These are phyloP conservation scores for Penicillium manginii DNA, from an alignment of 495 filamentous ascomycete species.

Conservation along the genomic window DNA sequence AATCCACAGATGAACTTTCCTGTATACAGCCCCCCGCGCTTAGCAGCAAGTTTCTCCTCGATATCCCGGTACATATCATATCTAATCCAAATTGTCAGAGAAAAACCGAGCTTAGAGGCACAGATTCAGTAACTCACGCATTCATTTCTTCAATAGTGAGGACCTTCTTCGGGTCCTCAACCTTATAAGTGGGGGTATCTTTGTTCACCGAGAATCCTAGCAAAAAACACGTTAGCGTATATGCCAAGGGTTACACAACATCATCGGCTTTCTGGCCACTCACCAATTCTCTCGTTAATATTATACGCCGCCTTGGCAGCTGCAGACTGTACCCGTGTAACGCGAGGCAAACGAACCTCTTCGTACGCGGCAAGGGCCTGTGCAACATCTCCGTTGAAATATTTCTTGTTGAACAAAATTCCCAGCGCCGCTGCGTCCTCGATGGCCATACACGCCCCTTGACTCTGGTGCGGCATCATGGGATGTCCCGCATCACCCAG, in stretches of 20 bases:
- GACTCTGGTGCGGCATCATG: constrained; percentile 58
- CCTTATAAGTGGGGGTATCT: constrained; percentile 45
- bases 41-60: constrained; percentile 40
- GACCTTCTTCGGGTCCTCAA: constrained; percentile 49
- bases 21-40: constrained; percentile 25
- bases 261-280: constrained; percentile 11
- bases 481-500: constrained; percentile 47
- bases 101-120: not conserved
- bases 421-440: constrained; percentile 55
- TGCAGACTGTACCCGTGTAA: constrained; percentile 47
- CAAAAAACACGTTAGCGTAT: constrained; percentile 1
- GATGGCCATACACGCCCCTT: constrained; percentile 55
- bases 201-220: constrained; percentile 52
- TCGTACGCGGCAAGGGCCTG: constrained; percentile 48
- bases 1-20: constrained; percentile 39
- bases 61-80: constrained; percentile 55
- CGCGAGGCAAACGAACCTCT: constrained; percentile 46
- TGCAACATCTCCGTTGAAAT: constrained; percentile 46
- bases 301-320: constrained; percentile 52
- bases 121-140: constrained; percentile 34
- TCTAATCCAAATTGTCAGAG: constrained; percentile 15
- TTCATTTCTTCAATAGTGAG: constrained; percentile 60
- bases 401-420: constrained; percentile 46
- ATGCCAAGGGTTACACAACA: not conserved
- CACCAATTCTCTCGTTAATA: constrained; percentile 54